A percentile compares a stretch with the other conserved stretches of the same genome.
Evolutionary conservation across 139 green algal genomes (phyloP).

Genomic region (Zygnema circumcarinatum): DNA sequence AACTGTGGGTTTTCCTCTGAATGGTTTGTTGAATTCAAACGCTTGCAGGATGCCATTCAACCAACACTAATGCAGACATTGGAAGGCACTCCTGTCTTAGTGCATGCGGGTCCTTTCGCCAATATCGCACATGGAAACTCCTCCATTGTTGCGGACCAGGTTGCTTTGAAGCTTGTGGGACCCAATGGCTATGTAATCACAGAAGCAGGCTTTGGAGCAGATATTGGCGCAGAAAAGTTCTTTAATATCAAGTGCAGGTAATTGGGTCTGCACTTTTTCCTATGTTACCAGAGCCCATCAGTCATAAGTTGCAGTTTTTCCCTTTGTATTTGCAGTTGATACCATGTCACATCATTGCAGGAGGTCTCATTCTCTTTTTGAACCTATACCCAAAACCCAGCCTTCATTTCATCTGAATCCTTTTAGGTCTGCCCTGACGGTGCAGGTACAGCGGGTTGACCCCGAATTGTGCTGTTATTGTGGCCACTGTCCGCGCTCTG

Average conservation of each 20-base stretch:
- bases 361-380: not conserved
- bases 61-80: slow-evolving; percentile 94
- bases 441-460: slow-evolving; percentile 69
- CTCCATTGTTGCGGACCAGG: slow-evolving; percentile 90
- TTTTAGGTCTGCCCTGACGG: too few species aligned
- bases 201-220: slow-evolving; percentile 95
- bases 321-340: not conserved
- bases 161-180: slow-evolving; percentile 92
- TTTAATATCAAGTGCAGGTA: slow-evolving; percentile 92
- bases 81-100: slow-evolving; percentile 93
- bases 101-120: slow-evolving; percentile 87
- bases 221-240: slow-evolving; percentile 98
- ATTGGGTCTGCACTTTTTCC: too few species aligned
- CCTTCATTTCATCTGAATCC: too few species aligned
- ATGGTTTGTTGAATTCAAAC: too few species aligned
- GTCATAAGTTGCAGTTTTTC: not conserved
- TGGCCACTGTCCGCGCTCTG: slow-evolving; percentile 93
- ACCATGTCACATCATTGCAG: too few species aligned
- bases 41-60: slow-evolving; percentile 90
- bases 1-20: too few species aligned
- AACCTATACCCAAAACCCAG: too few species aligned
- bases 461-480: slow-evolving; percentile 83
- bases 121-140: slow-evolving; percentile 96
- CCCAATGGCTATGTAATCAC: slow-evolving; percentile 91
- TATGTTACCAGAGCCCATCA: too few species aligned